Conservation (phyloP, 805 yeast genomes). For the Pichia kluyveri region DNA sequence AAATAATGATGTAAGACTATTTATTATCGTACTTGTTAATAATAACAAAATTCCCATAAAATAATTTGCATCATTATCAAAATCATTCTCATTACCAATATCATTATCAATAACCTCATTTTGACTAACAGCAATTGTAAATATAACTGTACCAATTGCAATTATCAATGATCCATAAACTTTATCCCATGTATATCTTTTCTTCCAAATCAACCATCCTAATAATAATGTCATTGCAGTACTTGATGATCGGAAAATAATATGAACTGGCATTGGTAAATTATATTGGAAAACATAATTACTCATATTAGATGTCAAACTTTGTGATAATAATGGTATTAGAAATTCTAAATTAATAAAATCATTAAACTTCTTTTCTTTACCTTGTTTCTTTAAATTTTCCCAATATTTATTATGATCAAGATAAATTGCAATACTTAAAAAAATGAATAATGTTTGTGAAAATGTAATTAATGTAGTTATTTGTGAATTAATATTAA, state of each 20-base stretch:
- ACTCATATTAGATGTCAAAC: conserved; percentile 41
- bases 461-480: conserved; percentile 50
- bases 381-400: not conserved
- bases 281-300: conserved; percentile 50
- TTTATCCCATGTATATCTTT: conserved; percentile 37
- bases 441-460: conserved; percentile 47
- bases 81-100: too few relatives aligned
- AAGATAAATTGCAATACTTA: conserved; percentile 32
- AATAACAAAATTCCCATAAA: conserved; percentile 6
- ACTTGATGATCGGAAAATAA: conserved; percentile 56
- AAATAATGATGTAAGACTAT: conserved; percentile 25
- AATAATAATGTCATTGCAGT: conserved; percentile 52
- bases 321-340: conserved; percentile 41
- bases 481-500: conserved; percentile 26
- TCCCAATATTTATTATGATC: conserved; percentile 1
- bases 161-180: conserved; percentile 41
- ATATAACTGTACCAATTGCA: conserved; percentile 45
- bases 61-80: not conserved
- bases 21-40: conserved; percentile 29
- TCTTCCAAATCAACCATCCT: conserved; percentile 40
- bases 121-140: conserved; percentile 20
- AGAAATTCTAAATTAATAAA: conserved; percentile 27
- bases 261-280: conserved; percentile 59
- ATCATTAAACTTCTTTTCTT: not conserved
- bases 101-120: not conserved